Evolutionary conservation across 2,329 filamentous ascomycete genomes (phyloP).

Genomic region (Aspergillus fructus): DNA sequence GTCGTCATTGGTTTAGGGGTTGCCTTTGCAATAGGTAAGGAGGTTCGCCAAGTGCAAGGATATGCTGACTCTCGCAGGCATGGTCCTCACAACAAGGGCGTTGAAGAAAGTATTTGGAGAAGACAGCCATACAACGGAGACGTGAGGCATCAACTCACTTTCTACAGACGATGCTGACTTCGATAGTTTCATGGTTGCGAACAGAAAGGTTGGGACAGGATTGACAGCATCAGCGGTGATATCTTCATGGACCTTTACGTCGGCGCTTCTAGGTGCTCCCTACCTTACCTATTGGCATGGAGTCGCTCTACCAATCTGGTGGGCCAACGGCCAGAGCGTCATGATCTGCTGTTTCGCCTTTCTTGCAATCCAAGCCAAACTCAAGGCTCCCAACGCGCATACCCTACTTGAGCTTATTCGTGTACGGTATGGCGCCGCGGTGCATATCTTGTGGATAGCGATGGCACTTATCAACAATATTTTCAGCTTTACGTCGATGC

Average conservation of each 20-base stretch:
- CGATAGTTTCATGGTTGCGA: not conserved
- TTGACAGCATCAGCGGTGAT: slow-evolving; percentile 1
- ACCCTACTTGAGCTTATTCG: slow-evolving; percentile 46
- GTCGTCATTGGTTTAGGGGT: no score
- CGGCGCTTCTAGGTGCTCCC: not conserved
- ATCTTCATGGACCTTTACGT: not conserved
- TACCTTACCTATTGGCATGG: not conserved
- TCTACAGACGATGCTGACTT: slow-evolving; percentile 20
- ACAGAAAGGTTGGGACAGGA: not conserved
- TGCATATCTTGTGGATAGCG: slow-evolving; percentile 42
- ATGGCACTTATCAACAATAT: slow-evolving; percentile 44
- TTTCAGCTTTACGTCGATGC: slow-evolving; percentile 41
- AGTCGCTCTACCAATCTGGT: not conserved
- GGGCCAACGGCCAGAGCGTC: slow-evolving; percentile 30
- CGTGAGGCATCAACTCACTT: slow-evolving; percentile 30
- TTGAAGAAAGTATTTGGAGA: not conserved
- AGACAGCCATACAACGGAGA: slow-evolving; percentile 1
- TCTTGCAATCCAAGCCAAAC: slow-evolving; percentile 46
- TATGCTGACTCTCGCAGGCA: not conserved
- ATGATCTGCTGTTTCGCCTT: slow-evolving; percentile 45
- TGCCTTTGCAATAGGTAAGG: no score
- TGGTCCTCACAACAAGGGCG: not conserved
- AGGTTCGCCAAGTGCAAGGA: no score
- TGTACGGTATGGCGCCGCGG: slow-evolving; percentile 36
- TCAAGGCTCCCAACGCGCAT: slow-evolving; percentile 41